These are phyloP conservation scores for Ganoderma sinense DNA, from an alignment of 1,284 basidiomycete genomes.

Conservation along the genomic window DNA sequence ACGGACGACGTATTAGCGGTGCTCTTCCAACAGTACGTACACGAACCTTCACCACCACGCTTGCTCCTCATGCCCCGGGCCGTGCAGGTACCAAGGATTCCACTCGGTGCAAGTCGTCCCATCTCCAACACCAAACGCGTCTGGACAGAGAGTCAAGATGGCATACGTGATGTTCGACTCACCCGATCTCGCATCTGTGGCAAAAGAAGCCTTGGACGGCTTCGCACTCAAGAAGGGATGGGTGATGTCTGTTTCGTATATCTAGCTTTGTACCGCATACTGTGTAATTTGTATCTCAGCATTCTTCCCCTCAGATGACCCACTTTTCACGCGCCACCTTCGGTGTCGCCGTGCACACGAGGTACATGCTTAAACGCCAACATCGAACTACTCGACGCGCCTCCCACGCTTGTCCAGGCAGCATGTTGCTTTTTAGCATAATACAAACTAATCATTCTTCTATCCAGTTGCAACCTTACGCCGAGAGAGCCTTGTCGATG, in stretches of 20 bases:
- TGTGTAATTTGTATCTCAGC: slow-evolving; percentile 29
- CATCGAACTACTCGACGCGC: neutral
- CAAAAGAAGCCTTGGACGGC: slow-evolving; percentile 80
- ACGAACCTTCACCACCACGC: neutral
- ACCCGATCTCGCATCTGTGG: slow-evolving; percentile 73
- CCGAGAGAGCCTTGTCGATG: slow-evolving; percentile 46
- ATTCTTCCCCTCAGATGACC: slow-evolving; percentile 19
- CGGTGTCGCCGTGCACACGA: neutral
- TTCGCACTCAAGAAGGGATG: slow-evolving; percentile 85
- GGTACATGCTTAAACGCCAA: neutral
- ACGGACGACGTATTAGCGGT: slow-evolving; percentile 82
- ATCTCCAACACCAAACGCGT: slow-evolving; percentile 68
- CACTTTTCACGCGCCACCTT: neutral
- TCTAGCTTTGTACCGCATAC: slow-evolving; percentile 49
- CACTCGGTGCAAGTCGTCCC: slow-evolving; percentile 71
- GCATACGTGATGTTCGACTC: slow-evolving; percentile 82
- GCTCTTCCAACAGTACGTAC: slow-evolving; percentile 86
- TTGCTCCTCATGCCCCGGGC: neutral
- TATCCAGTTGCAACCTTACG: slow-evolving; percentile 1
- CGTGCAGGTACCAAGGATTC: slow-evolving; percentile 77
- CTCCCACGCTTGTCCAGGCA: neutral
- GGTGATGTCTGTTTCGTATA: slow-evolving; percentile 80
- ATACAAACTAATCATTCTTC: neutral
- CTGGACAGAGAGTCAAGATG: slow-evolving; percentile 72
- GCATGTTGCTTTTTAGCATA: neutral